A percentile compares a stretch with the other conserved stretches of the same genome.
These are phyloP conservation scores for Saprolegnia diclina DNA, from an alignment of 352 stramenopile species.

Conservation along the genomic window DNA sequence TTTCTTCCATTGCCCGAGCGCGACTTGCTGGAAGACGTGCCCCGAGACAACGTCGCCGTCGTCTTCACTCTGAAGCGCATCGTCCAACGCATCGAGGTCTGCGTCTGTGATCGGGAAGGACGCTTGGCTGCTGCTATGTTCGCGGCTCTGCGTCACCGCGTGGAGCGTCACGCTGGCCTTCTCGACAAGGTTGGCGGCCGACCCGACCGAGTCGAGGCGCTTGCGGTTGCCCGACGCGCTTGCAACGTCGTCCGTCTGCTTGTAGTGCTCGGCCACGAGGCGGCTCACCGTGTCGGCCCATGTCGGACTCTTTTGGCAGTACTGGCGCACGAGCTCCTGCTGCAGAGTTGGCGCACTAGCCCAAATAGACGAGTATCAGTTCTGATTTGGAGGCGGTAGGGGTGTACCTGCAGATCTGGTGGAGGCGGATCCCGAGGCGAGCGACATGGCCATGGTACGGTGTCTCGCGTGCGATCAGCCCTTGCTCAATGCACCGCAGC, in stretches of 20 bases:
- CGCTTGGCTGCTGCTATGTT: neutral
- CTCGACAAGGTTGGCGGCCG: neutral
- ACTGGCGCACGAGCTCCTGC: slow-evolving; percentile 72
- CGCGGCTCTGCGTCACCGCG: neutral
- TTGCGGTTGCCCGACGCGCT: neutral
- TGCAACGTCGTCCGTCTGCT: slow-evolving; percentile 51
- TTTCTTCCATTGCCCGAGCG: slow-evolving; percentile 53
- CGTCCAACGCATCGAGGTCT: slow-evolving; percentile 36
- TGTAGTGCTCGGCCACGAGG: slow-evolving; percentile 63
- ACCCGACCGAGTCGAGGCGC: slow-evolving; percentile 8
- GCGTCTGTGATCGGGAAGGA: neutral
- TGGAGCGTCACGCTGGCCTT: neutral
- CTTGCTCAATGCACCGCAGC: neutral
- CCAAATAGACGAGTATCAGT: too few species aligned
- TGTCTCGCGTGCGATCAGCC: neutral
- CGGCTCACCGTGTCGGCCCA: slow-evolving; percentile 66
- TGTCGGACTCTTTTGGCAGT: slow-evolving; percentile 48
- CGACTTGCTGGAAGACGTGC: slow-evolving; percentile 65
- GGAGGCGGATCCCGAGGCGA: neutral
- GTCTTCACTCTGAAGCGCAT: slow-evolving; percentile 37
- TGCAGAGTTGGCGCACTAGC: slow-evolving; percentile 54
- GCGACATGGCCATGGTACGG: neutral
- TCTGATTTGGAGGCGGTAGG: too few species aligned
- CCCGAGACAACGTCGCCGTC: slow-evolving; percentile 48
- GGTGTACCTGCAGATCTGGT: slow-evolving; percentile 15